Evolutionary conservation across 768 basidiomycete genomes (phyloP).

Genomic region (Sarcodon sp.): DNA sequence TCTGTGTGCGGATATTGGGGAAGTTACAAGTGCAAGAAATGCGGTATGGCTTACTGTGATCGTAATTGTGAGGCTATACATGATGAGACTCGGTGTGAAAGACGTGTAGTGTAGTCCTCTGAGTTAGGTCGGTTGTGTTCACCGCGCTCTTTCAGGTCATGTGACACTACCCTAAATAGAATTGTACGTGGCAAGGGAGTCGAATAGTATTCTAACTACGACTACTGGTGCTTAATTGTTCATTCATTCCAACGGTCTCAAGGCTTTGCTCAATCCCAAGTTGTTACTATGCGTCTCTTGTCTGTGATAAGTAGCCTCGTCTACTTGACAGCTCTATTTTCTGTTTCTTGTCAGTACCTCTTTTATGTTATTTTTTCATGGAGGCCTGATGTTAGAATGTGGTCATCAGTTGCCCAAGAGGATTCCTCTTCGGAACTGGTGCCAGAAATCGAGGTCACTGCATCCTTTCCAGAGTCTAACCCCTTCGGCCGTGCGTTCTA

Average conservation of each 20-base stretch:
- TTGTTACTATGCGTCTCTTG: neutral
- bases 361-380: too few relatives aligned
- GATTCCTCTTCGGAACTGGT: constrained; percentile 12
- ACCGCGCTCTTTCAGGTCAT: too few relatives aligned
- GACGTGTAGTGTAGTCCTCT: constrained; percentile 37
- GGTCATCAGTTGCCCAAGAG: neutral
- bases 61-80: constrained; percentile 62
- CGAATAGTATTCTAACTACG: neutral
- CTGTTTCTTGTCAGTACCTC: neutral
- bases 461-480: constrained; percentile 59
- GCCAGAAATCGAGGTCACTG: constrained; percentile 40
- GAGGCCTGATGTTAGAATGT: too few relatives aligned
- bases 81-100: constrained; percentile 71
- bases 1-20: constrained; percentile 86
- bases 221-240: neutral
- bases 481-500: constrained; percentile 58
- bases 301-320: neutral
- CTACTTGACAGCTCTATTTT: neutral
- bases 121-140: neutral
- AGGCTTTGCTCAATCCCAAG: too few relatives aligned
- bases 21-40: constrained; percentile 64
- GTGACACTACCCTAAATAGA: neutral
- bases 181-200: neutral
- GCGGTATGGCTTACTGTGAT: constrained; percentile 69
- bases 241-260: neutral